A percentile compares a stretch with the other conserved stretches of the same genome.
Evolutionary conservation across 2,329 filamentous ascomycete genomes (phyloP).

Genomic region (Cercospora sp.): DNA sequence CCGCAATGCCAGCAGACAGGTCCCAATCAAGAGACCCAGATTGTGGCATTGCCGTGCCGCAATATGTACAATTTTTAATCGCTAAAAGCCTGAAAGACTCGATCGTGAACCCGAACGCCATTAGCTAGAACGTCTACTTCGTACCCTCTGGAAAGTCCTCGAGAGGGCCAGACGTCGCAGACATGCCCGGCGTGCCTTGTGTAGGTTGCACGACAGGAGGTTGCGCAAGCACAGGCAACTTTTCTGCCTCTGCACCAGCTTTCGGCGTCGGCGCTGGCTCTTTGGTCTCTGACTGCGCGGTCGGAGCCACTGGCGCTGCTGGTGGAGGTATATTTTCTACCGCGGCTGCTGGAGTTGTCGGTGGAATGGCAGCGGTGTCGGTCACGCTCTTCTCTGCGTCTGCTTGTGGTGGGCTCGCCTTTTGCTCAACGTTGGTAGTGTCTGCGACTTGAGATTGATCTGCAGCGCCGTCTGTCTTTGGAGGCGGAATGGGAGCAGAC

Average conservation of each 20-base stretch:
- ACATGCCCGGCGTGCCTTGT: slow-evolving; percentile 24
- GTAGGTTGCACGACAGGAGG: slow-evolving; percentile 1
- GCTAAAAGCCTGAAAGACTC: neutral
- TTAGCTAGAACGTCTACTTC: neutral
- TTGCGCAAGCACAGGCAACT: slow-evolving; percentile 14
- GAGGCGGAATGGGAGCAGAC: slow-evolving; percentile 23
- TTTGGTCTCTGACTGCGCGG: neutral
- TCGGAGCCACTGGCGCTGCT: slow-evolving; percentile 6
- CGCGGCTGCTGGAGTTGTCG: neutral
- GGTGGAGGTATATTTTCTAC: slow-evolving; percentile 3
- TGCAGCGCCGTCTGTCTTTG: slow-evolving; percentile 23
- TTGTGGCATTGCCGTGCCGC: neutral
- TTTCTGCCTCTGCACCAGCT: slow-evolving; percentile 13
- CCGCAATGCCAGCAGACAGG: neutral
- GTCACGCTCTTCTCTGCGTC: neutral
- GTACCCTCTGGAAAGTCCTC: slow-evolving; percentile 25
- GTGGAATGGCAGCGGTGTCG: neutral
- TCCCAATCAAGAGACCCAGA: neutral
- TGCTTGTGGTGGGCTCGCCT: neutral
- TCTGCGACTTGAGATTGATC: slow-evolving; percentile 1
- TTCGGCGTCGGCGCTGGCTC: slow-evolving; percentile 11
- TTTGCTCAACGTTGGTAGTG: neutral
- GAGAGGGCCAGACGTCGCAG: slow-evolving; percentile 29
- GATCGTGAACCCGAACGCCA: neutral
- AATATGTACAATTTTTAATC: neutral